A percentile compares a stretch with the other conserved stretches of the same genome.
These are phyloP conservation scores for Metschnikowia anglica DNA, from an alignment of 805 yeast genomes.

Conservation along the genomic window DNA sequence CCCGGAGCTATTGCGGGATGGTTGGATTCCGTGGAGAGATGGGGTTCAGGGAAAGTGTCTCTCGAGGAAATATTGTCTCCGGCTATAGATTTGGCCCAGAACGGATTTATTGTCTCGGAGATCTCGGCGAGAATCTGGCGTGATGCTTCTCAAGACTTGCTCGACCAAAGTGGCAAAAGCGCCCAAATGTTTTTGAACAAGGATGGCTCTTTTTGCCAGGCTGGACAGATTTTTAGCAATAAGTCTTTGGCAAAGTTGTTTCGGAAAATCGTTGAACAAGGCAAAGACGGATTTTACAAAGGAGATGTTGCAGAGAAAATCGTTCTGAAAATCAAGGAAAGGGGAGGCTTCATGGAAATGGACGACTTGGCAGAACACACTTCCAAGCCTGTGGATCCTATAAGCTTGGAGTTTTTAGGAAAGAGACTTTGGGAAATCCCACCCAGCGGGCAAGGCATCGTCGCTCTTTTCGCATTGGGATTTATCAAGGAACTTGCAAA, in stretches of 20 bases:
- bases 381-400: slow-evolving; percentile 66
- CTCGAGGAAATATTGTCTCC: slow-evolving; percentile 59
- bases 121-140: slow-evolving; percentile 56
- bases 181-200: slow-evolving; percentile 19
- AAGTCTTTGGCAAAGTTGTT: slow-evolving; percentile 52
- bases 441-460: slow-evolving; percentile 80
- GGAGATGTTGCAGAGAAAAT: slow-evolving; percentile 71
- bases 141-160: slow-evolving; percentile 38
- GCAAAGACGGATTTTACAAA: slow-evolving; percentile 66
- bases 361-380: slow-evolving; percentile 59
- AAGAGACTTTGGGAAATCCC: slow-evolving; percentile 74
- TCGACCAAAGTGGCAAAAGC: slow-evolving; percentile 33
- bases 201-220: slow-evolving; percentile 24
- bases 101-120: slow-evolving; percentile 64
- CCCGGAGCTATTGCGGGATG: slow-evolving; percentile 84
- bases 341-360: slow-evolving; percentile 56
- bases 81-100: slow-evolving; percentile 66
- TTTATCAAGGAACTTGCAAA: slow-evolving; percentile 55
- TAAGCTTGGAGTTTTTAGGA: slow-evolving; percentile 51
- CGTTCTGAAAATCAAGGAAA: slow-evolving; percentile 47
- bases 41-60: slow-evolving; percentile 71
- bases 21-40: slow-evolving; percentile 63
- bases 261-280: slow-evolving; percentile 50
- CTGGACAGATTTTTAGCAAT: slow-evolving; percentile 46
- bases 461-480: slow-evolving; percentile 71